These are phyloP conservation scores for Cladosporium sp. DNA, from an alignment of 2,329 filamentous ascomycete species.

Conservation along the genomic window DNA sequence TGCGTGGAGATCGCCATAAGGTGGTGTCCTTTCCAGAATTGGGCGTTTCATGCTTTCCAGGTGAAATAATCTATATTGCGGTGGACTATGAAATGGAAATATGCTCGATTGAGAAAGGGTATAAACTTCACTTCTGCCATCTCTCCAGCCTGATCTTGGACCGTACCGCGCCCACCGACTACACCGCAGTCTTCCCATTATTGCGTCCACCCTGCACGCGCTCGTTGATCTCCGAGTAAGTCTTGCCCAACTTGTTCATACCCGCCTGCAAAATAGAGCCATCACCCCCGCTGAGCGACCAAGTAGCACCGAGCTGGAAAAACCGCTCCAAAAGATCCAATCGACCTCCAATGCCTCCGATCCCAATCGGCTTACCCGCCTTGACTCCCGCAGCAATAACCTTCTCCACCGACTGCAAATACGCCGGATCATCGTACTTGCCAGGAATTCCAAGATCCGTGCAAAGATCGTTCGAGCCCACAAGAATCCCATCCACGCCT, in stretches of 20 bases:
- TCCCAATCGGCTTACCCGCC: slow-evolving; percentile 37
- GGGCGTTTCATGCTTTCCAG: too few relatives aligned
- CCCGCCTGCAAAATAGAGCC: slow-evolving; percentile 34
- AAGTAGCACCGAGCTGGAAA: slow-evolving; percentile 35
- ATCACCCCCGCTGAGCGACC: slow-evolving; percentile 36
- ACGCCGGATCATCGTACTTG: slow-evolving; percentile 34
- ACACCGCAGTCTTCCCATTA: too few relatives aligned
- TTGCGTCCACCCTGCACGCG: too few relatives aligned
- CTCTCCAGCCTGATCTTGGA: too few relatives aligned
- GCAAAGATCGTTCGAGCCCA: slow-evolving; percentile 43
- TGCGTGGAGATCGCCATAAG: too few relatives aligned
- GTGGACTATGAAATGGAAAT: too few relatives aligned
- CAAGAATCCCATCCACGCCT: slow-evolving; percentile 41
- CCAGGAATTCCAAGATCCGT: slow-evolving; percentile 42
- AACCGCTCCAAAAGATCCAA: slow-evolving; percentile 41
- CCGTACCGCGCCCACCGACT: too few relatives aligned
- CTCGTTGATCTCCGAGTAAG: slow-evolving; percentile 2
- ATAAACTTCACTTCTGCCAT: too few relatives aligned
- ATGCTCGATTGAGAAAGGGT: too few relatives aligned
- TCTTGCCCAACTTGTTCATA: slow-evolving; percentile 27
- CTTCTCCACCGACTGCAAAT: slow-evolving; percentile 30
- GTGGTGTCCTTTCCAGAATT: too few relatives aligned
- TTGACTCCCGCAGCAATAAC: slow-evolving; percentile 36
- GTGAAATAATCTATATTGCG: too few relatives aligned
- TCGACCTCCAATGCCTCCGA: slow-evolving; percentile 38